These are phyloP conservation scores for Pholiota molesta DNA, from an alignment of 768 basidiomycete genomes.

Conservation along the genomic window DNA sequence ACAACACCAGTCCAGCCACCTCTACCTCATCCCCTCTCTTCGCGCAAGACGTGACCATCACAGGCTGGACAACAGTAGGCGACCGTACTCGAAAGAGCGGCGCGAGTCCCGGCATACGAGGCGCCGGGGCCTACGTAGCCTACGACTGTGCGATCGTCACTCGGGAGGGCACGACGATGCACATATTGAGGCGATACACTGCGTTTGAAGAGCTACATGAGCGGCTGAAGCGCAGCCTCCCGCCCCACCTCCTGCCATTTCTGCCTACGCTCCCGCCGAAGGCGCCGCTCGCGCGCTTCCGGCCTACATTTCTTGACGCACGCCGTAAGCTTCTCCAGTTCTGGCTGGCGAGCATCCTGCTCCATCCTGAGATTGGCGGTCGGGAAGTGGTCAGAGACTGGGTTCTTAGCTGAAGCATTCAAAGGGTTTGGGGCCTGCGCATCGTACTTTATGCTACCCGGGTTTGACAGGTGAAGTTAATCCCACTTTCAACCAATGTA, in stretches of 20 bases:
- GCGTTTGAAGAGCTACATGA: slow-evolving; percentile 60
- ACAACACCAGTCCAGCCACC: slow-evolving; percentile 45
- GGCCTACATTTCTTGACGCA: slow-evolving; percentile 68
- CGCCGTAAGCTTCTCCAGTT: slow-evolving; percentile 62
- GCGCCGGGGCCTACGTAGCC: slow-evolving; percentile 65
- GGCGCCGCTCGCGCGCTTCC: slow-evolving; percentile 64
- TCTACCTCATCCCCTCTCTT: slow-evolving; percentile 49
- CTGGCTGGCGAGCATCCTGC: slow-evolving; percentile 64
- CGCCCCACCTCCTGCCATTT: slow-evolving; percentile 47
- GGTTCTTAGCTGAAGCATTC: slow-evolving; percentile 42
- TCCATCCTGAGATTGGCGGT: slow-evolving; percentile 74
- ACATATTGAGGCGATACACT: slow-evolving; percentile 68
- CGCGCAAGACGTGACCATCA: slow-evolving; percentile 65
- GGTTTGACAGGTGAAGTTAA: too few species aligned
- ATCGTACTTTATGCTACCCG: too few species aligned
- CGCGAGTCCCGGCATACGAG: slow-evolving; percentile 12
- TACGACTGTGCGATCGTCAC: slow-evolving; percentile 74
- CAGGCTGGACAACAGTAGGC: slow-evolving; percentile 77
- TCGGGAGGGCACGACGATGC: slow-evolving; percentile 65
- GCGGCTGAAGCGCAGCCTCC: slow-evolving; percentile 51
- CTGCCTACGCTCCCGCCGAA: slow-evolving; percentile 72
- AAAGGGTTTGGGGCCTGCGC: background rate
- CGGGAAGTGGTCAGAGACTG: slow-evolving; percentile 61
- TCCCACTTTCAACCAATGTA: background rate
- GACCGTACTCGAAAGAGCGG: slow-evolving; percentile 12